Evolutionary conservation across 768 basidiomycete genomes (phyloP).

Genomic region (Pilatotrama ljubarskyi): DNA sequence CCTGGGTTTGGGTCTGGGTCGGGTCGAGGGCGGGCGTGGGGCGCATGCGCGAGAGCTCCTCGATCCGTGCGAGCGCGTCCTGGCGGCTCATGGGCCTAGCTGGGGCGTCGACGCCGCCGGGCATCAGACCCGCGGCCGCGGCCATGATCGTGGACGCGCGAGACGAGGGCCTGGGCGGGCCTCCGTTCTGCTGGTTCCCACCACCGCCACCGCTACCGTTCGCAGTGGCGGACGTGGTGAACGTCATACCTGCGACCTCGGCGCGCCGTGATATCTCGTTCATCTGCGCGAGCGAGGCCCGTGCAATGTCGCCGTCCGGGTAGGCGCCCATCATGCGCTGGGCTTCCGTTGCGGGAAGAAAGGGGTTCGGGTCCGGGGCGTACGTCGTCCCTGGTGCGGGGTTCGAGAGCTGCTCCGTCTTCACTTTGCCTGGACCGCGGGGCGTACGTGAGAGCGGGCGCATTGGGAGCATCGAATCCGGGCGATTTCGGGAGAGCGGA

Average conservation of each 20-base stretch:
- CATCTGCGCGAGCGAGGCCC: constrained; percentile 73
- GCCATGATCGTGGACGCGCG: constrained; percentile 33
- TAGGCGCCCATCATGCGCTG: constrained; percentile 52
- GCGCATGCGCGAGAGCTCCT: constrained; percentile 50
- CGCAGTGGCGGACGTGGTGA: constrained; percentile 13
- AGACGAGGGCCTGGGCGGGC: constrained; percentile 24
- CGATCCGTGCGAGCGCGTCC: constrained; percentile 53
- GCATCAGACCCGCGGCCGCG: constrained; percentile 34
- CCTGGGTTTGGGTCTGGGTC: constrained; percentile 16
- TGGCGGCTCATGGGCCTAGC: constrained; percentile 37
- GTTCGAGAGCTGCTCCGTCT: constrained; percentile 31
- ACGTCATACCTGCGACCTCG: constrained; percentile 44
- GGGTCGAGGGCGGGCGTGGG: constrained; percentile 22
- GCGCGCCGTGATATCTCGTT: constrained; percentile 74
- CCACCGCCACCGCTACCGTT: no score
- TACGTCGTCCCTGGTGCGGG: constrained; percentile 19
- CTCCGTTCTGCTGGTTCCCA: background rate
- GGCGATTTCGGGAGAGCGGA: constrained; percentile 6
- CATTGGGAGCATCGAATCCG: background rate
- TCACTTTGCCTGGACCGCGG: constrained; percentile 33
- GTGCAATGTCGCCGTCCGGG: constrained; percentile 59
- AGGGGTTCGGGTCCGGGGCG: constrained; percentile 43
- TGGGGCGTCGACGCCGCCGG: constrained; percentile 22
- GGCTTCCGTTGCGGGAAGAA: constrained; percentile 58
- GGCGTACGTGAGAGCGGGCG: background rate